Percentiles rank a stretch among this genome's conserved stretches.
Conservation (phyloP, 148 eudicot species). For the Cornus suecica region DNA sequence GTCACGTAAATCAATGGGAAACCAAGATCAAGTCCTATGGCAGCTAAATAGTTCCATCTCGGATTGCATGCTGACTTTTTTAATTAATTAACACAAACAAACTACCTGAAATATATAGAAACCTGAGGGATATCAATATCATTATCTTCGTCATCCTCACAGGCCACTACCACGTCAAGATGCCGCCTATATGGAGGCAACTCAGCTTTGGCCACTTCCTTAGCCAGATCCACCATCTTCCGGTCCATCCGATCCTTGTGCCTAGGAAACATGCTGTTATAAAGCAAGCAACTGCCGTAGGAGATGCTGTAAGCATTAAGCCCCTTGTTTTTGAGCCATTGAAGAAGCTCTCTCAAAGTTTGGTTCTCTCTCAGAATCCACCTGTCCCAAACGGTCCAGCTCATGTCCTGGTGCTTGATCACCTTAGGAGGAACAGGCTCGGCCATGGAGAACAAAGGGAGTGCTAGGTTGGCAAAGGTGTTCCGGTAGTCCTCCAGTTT, state of each 20-base stretch:
- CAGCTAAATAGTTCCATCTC: neutral
- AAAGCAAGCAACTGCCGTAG: constrained; percentile 64
- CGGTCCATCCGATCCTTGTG: constrained; percentile 50
- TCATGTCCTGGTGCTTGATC: constrained; percentile 61
- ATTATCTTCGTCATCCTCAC: constrained; percentile 54
- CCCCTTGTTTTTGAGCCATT: constrained; percentile 62
- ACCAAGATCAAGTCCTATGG: neutral
- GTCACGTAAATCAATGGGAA: neutral
- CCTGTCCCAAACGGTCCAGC: constrained; percentile 67
- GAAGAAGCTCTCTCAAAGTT: constrained; percentile 50
- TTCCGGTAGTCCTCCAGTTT: constrained; percentile 62
- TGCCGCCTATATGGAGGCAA: constrained; percentile 43
- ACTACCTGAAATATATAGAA: constrained; percentile 46
- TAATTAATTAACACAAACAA: constrained; percentile 3
- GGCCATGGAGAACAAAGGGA: constrained; percentile 57
- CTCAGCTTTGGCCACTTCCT: constrained; percentile 52
- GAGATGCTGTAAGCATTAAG: constrained; percentile 68
- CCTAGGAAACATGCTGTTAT: constrained; percentile 55
- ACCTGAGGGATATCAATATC: constrained; percentile 62
- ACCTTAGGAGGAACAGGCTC: constrained; percentile 64
- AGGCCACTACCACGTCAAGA: constrained; percentile 52
- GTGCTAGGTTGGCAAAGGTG: constrained; percentile 62
- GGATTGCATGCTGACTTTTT: neutral
- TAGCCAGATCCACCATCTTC: constrained; percentile 51
- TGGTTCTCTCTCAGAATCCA: constrained; percentile 49